Base-by-base conservation (phyloP, 768 basidiomycete genomes). In the Xerocomellus chrysenteron region DNA sequence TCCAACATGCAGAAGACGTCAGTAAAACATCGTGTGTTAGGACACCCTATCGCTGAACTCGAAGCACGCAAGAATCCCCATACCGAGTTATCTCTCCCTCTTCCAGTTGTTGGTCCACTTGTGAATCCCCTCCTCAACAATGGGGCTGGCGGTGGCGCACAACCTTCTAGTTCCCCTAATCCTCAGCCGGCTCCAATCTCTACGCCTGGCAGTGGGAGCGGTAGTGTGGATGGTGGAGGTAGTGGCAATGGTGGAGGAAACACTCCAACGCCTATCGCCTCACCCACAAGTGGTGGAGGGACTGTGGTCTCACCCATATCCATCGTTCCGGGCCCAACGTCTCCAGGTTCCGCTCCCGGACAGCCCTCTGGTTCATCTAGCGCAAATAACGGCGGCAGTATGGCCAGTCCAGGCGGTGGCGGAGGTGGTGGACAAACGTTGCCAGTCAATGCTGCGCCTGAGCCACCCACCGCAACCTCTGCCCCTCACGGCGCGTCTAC, bases 11-110 rank as follows among this genome's bases (percentile, higher is more conserved):
- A 39, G 5, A 42, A 39, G 33, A 11, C 33, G n/a, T 12, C 56
- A 32, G 41, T 32, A 28, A 57, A 52, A 41, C 64, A 58, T 44
- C 66, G 49, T 35, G 50, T 41, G 33, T 21, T 64, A 19, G 44
- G 39, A 16, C 62, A 56, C 39, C 58, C 49, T 40, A 30, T 61
- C 21, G 41, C 17, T 44, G 58, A 50, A 26, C 66, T 75, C 35
- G 62, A 73, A 11, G 70, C 68, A 47, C 78, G 80, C 57, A 69
- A 39, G 39, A 16, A 71, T 17, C 77, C 78, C 2, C 75, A 77
- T 58, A 66, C 77, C 40, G 71, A 73, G 36, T 62, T 78, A 3
- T 69, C 76, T 33, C 57, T 77, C 26, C 8, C 50, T 28, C 8
- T 36, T 54, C 72, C 76, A 9, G 63, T 81, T 30, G 61, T 78